Base-by-base conservation (phyloP, 2,329 filamentous ascomycete species). In the Ophiocordyceps sinensis region DNA sequence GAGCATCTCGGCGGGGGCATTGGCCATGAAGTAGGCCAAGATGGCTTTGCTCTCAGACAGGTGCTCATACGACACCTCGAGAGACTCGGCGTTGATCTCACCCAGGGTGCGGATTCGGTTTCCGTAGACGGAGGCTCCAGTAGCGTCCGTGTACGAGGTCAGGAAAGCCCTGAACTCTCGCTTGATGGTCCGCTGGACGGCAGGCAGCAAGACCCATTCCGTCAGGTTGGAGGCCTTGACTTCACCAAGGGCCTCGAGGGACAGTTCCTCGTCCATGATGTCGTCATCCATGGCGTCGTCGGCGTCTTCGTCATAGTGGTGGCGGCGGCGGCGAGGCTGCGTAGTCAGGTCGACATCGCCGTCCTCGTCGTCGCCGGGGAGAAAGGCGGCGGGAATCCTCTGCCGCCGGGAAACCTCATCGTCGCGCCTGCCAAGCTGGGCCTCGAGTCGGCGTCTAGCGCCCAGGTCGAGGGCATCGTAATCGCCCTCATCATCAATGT, bases 91-190 rank as follows among this genome's bases (percentile, higher is more conserved):
- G 60, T 98, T 98, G 58, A 95, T 73, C 63, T 96, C 89, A 67
- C 91, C 93, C n/a, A 98, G 77, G 0, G 85, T 95, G 50, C 86
- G 78, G 49, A 98, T 94, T 42, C 88, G 83, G 51, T 86, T 88
- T 41, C 91, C 91, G 59, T 98, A 98, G 39, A 98, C 87, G 0
- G 91, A 98, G 5, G 78, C 81, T 41, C 87, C 88, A 48, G 82
- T 79, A 41, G 87, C 79, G 54, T 98, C 91, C 6, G 81, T 94
- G 60, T 93, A 96, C 52, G 95, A 89, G 11, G 91, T 96, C 53
- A 98, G 68, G 67, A 98, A 98, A 3, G 85, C 82, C 61, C 94
- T 94, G 75, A 98, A 98, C 62, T 98, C 91, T 53, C 89, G 78
- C 57, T 87, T 88, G 61, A 98, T 91, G 1, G 88, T 93, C 51